Base-by-base conservation (phyloP, 2,329 filamentous ascomycete genomes). In the Microsporum audouinii region DNA sequence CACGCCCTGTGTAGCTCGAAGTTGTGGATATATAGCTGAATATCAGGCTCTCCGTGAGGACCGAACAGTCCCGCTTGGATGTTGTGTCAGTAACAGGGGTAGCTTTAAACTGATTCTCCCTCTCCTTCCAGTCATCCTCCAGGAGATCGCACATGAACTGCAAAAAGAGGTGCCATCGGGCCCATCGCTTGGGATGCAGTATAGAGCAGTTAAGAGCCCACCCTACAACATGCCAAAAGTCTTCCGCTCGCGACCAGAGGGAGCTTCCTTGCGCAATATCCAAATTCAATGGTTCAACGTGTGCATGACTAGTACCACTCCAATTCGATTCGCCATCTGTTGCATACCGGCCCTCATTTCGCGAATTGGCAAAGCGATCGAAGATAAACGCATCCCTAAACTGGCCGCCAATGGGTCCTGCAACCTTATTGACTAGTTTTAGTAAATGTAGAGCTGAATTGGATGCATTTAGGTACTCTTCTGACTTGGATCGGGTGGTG, bases 191-290 rank as follows among this genome's bases (percentile, higher is more conserved):
- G 1, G 84, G 84, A 66, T 92, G 80, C 36, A 82, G 72, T 1
- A 88, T 81, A 58, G 89, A 91, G 75, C 92, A 97, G 70, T 92
- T 94, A 72, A 97, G 91, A 0, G 89, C 88, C 94, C 94, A 97
- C 2, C 92, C 94, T 0, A 94, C 81, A 0, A 89, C 83, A 47
- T 85, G 82, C 90, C 94, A 99, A 68, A 97, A 95, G 70, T 95
- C 89, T 63, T 88, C 85, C 0, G 87, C 88, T n/a, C 83, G 82
- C 14, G 76, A 77, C 84, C 88, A 96, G 1, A 96, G 65, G 34
- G 87, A 86, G 49, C 84, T 80, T 12, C 81, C 77, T 58, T 83
- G 82, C 1, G 86, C 85, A 61, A 90, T 78, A 7, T 80, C 78
- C 5, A 83, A 79, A 47, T 79, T 77, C 39, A 91, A 74, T 7